Conservation (phyloP, 73 alveolate genomes). For the Paramecium biaurelia region DNA sequence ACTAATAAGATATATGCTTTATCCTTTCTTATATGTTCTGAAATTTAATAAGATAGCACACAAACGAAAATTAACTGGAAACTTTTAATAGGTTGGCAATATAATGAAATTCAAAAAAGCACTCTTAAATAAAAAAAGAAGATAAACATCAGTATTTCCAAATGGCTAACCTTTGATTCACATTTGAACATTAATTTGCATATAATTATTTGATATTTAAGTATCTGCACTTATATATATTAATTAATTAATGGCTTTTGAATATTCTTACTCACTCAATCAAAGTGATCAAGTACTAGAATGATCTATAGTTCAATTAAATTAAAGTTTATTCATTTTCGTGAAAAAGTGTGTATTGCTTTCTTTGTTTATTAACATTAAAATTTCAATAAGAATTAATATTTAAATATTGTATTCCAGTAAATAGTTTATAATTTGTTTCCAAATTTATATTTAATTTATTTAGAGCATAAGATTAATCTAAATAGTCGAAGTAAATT, state of each 20-base stretch:
- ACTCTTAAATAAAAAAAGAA: neutral
- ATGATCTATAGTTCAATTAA: too few species aligned
- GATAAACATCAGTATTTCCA: constrained; percentile 3
- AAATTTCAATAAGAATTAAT: neutral
- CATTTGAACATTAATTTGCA: neutral
- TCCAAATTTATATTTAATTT: too few species aligned
- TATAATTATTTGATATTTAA: neutral
- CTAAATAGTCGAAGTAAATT: neutral
- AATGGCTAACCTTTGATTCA: constrained; percentile 9
- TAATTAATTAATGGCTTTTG: neutral
- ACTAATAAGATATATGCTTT: constrained; percentile 10
- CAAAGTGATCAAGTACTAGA: too few species aligned
- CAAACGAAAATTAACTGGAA: neutral
- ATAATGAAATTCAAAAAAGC: neutral
- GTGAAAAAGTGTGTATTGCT: too few species aligned
- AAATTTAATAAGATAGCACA: constrained; percentile 15
- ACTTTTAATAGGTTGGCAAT: neutral
- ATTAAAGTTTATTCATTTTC: too few species aligned
- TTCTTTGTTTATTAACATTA: neutral
- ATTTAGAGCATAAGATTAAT: neutral
- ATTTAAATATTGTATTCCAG: neutral
- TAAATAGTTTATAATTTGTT: neutral
- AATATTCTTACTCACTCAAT: too few species aligned
- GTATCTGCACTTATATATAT: neutral
- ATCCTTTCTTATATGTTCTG: neutral